Evolutionary conservation across 441 rosid species (phyloP).

Genomic region (Pelargonium fulgidum): DNA sequence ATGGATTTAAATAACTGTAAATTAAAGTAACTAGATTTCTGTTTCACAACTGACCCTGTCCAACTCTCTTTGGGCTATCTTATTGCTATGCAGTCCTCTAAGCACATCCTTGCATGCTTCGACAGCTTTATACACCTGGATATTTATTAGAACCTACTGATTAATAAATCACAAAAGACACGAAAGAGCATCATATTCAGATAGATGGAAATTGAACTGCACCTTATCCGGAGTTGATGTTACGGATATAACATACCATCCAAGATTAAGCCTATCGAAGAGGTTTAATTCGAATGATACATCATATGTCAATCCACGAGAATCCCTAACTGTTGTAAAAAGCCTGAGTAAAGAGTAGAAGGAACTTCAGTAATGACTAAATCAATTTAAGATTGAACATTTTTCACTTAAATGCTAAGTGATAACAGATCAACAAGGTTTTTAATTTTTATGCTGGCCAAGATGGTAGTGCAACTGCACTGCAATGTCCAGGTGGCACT

Average conservation of each 20-base stretch:
- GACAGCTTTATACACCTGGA: constrained; percentile 87
- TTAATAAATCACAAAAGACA: constrained; percentile 15
- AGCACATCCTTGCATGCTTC: constrained; percentile 98
- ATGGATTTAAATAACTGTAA: background rate
- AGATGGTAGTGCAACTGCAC: background rate
- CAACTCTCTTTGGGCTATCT: constrained; percentile 75
- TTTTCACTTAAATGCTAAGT: too few species aligned
- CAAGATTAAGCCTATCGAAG: constrained; percentile 90
- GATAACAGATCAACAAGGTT: background rate
- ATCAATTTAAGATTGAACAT: background rate
- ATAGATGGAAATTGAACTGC: constrained; percentile 7
- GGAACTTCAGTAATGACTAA: background rate
- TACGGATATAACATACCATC: constrained; percentile 98
- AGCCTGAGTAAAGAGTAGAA: constrained; percentile 50
- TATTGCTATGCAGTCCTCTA: constrained; percentile 83
- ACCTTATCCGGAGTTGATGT: constrained; percentile 98
- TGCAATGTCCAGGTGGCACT: background rate
- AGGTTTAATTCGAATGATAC: constrained; percentile 96
- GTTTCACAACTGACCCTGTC: constrained; percentile 68
- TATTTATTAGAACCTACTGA: constrained; percentile 19
- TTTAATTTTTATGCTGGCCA: background rate
- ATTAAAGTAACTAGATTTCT: background rate
- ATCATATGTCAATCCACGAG: constrained; percentile 97
- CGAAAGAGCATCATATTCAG: background rate
- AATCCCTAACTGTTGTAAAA: constrained; percentile 93